Base-by-base conservation (phyloP, 176 grass and related monocot species). In the Paspalum notatum region DNA sequence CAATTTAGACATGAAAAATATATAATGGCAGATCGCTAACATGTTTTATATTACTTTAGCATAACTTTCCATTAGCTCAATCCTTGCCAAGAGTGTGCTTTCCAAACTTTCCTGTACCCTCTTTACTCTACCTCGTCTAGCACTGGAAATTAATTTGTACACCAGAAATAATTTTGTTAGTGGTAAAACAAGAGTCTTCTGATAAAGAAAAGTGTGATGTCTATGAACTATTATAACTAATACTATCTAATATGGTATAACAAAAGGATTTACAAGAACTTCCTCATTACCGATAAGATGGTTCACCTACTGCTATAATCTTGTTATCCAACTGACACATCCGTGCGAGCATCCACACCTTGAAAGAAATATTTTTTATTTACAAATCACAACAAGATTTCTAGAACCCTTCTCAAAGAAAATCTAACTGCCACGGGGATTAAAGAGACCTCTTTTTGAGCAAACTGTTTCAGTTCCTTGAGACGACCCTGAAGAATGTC, bases 291-390 rank as follows among this genome's bases (percentile, higher is more conserved):
- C 95, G 92, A 80, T 95, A 95, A 68, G 90, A 92, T 85, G 90
- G 92, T 80, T 98, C 92, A 14, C 92, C 95, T 21, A 98, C 90
- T 67, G 92, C 92, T 76, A 93, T 54, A 91, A 98, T 98, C 88
- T 98, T 98, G 87, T 91, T 98, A 80, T 95, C 95, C 86, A 98
- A 84, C 68, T 95, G 95, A 84, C 78, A 88, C 95, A 98, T 95
- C 61, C 95, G 79, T 45, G 95, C 95, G 72, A 98, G 65, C 90
- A 95, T 93, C 95, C 95, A 98, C 15, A 98, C 90, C 95, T 98
- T 87, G 44, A 72, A 55, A 74, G 54, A 58, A 94, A 84, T 51
- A 80, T 21, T 42, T 58, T 18, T 63, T 27, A 39, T 52, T 32
- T 32, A 32, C 32, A 32, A 12, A 42, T 84, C 45, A 70, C 13